Percentiles rank a stretch among this genome's conserved stretches.
phyloP scores from a whole-genome alignment of 805 yeast species.

The Blastobotrys parvus region DNA sequence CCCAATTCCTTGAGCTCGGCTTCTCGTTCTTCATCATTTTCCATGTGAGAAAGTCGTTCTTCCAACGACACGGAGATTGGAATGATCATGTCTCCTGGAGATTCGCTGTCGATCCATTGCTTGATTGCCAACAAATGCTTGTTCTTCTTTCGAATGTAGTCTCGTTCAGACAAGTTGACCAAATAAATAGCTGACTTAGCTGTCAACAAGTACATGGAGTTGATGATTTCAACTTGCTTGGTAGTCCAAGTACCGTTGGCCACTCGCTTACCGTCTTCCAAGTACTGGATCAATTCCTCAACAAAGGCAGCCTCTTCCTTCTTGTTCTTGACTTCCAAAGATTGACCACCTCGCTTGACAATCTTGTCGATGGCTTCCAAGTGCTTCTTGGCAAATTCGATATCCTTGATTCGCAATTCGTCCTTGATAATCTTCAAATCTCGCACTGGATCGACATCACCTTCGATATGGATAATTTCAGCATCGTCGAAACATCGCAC shows the following conservation, averaged over 20 bases:
- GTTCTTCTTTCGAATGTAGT: constrained; percentile 81
- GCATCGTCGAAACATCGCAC: constrained; percentile 97
- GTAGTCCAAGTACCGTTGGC: constrained; percentile 81
- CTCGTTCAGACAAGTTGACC: constrained; percentile 82
- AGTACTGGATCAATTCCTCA: constrained; percentile 60
- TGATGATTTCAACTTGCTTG: constrained; percentile 87
- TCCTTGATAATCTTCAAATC: constrained; percentile 87
- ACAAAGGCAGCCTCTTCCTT: constrained; percentile 76
- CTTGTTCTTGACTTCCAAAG: constrained; percentile 80
- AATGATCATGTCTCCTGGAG: constrained; percentile 85
- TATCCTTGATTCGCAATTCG: constrained; percentile 93
- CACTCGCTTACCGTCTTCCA: constrained; percentile 81
- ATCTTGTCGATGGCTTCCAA: constrained; percentile 69
- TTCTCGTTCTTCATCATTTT: constrained; percentile 69
- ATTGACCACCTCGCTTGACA: constrained; percentile 82
- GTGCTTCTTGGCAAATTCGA: constrained; percentile 85
- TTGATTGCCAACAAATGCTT: constrained; percentile 74
- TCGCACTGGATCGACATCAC: constrained; percentile 91
- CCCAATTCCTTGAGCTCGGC: constrained; percentile 70
- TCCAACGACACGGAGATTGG: constrained; percentile 91
- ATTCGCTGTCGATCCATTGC: constrained; percentile 81
- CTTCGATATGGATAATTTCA: constrained; percentile 94
- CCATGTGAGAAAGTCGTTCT: constrained; percentile 85
- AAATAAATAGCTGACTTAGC: constrained; percentile 94
- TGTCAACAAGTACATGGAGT: constrained; percentile 76